These are phyloP conservation scores for Penicillium thymicola DNA, from an alignment of 2,329 filamentous ascomycete species.

Conservation along the genomic window DNA sequence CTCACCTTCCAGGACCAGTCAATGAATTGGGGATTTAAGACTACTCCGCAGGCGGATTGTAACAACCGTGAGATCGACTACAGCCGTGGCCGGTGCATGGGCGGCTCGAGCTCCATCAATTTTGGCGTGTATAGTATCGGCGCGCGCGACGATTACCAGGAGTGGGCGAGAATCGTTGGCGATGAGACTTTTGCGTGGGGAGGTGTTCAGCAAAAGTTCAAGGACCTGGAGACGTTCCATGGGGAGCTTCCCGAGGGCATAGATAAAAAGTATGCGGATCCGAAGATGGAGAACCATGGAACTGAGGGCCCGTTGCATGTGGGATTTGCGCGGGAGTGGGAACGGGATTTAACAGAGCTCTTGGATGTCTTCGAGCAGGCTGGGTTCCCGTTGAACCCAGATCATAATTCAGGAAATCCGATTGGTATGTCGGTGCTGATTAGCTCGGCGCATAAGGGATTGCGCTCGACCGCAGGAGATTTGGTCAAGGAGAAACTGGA, in stretches of 20 bases:
- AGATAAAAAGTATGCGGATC: conserved; percentile 14
- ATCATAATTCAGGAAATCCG: conserved; percentile 58
- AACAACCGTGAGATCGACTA: conserved; percentile 17
- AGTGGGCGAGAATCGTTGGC: conserved; percentile 20
- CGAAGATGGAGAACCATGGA: conserved; percentile 13
- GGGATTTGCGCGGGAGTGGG: conserved; percentile 20
- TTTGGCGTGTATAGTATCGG: conserved; percentile 22
- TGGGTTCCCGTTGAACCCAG: conserved; percentile 51
- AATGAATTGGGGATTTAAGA: conserved; percentile 54
- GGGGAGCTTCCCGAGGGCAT: conserved; percentile 4
- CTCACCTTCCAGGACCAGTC: conserved; percentile 48
- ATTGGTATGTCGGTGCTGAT: conserved; percentile 54
- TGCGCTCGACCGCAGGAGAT: conserved; percentile 52
- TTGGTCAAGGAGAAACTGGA: conserved; percentile 44
- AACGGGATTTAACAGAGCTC: conserved; percentile 15
- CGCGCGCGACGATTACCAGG: conserved; percentile 21
- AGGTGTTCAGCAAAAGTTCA: conserved; percentile 15
- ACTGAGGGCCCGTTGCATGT: conserved; percentile 15
- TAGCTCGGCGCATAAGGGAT: conserved; percentile 50
- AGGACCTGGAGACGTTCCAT: conserved; percentile 18
- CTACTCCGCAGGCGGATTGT: conserved; percentile 44
- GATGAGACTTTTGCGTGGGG: conserved; percentile 17
- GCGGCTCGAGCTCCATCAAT: conserved; percentile 22
- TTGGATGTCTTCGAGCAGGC: conserved; percentile 47
- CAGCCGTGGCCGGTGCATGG: conserved; percentile 18